Evolutionary conservation across 192 early-diverging fungal genomes (phyloP).

Genomic region (Mortierella antarctica): DNA sequence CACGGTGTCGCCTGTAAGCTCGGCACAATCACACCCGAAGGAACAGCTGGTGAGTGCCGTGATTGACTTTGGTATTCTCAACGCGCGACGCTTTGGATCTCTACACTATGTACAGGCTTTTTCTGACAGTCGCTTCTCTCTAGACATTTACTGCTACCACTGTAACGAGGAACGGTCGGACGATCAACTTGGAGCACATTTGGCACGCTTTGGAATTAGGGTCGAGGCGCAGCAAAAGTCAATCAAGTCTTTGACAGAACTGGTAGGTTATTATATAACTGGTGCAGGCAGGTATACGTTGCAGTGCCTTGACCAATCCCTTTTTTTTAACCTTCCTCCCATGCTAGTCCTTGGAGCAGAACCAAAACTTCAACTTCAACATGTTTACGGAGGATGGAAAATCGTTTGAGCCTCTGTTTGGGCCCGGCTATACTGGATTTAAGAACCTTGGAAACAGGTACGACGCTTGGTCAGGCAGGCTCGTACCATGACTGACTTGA

Average conservation of each 20-base stretch:
- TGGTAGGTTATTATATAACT: slow-evolving; percentile 62
- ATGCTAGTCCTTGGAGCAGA: slow-evolving; percentile 91
- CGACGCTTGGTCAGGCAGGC: background rate
- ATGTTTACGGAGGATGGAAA: slow-evolving; percentile 98
- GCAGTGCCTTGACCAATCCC: slow-evolving; percentile 1
- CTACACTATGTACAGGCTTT: background rate
- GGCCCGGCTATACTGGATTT: slow-evolving; percentile 92
- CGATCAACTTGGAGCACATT: slow-evolving; percentile 79
- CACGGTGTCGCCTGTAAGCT: slow-evolving; percentile 92
- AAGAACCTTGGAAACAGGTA: slow-evolving; percentile 95
- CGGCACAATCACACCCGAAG: slow-evolving; percentile 98
- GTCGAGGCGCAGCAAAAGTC: slow-evolving; percentile 88
- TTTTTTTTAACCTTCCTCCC: background rate
- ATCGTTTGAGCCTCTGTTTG: slow-evolving; percentile 82
- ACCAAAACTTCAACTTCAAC: slow-evolving; percentile 96
- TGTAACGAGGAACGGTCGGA: slow-evolving; percentile 89
- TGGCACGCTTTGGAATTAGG: slow-evolving; percentile 91
- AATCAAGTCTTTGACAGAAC: slow-evolving; percentile 89
- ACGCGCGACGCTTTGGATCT: background rate
- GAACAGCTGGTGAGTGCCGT: slow-evolving; percentile 77
- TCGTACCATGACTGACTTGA: background rate
- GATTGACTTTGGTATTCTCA: slow-evolving; percentile 4
- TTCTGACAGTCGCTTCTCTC: background rate
- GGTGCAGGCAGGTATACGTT: background rate
- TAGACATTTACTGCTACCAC: slow-evolving; percentile 86